A percentile compares a stretch with the other conserved stretches of the same genome.
Conservation (phyloP, 345 rosid genomes). For the Eucalyptus shirleyi region DNA sequence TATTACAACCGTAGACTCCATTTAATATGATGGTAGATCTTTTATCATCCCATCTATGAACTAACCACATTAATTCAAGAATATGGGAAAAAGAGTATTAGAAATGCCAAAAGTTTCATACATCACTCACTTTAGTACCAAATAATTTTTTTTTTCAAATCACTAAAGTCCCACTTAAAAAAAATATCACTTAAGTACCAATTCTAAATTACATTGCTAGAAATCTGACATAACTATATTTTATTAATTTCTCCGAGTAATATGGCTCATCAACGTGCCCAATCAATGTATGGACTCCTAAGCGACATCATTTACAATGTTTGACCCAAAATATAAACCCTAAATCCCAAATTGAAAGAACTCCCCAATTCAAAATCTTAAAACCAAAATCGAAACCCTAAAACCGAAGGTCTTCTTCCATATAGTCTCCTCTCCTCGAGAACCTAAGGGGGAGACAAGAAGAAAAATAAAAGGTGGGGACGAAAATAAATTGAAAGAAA, state of each 20-base stretch:
- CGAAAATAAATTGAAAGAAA: neutral
- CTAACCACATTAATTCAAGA: neutral
- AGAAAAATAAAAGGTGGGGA: neutral
- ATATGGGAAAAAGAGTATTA: neutral
- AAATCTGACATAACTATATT: neutral
- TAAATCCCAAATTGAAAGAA: neutral
- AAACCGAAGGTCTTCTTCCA: neutral
- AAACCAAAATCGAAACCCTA: neutral
- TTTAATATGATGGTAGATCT: too few species aligned
- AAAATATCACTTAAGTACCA: neutral
- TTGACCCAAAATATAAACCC: neutral
- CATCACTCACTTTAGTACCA: neutral
- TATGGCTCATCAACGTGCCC: neutral
- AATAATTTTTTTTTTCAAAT: neutral
- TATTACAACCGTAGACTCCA: too few species aligned
- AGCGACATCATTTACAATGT: neutral
- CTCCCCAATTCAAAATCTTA: neutral
- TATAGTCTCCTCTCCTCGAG: neutral
- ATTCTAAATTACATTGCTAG: accelerated
- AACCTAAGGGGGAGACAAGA: neutral
- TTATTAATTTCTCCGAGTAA: neutral
- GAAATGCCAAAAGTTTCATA: neutral
- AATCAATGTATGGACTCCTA: neutral
- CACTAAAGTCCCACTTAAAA: neutral
- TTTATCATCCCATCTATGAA: too few species aligned